These are phyloP conservation scores for Domatiomyces catenatus DNA, from an alignment of 2,329 filamentous ascomycete species.

Conservation along the genomic window DNA sequence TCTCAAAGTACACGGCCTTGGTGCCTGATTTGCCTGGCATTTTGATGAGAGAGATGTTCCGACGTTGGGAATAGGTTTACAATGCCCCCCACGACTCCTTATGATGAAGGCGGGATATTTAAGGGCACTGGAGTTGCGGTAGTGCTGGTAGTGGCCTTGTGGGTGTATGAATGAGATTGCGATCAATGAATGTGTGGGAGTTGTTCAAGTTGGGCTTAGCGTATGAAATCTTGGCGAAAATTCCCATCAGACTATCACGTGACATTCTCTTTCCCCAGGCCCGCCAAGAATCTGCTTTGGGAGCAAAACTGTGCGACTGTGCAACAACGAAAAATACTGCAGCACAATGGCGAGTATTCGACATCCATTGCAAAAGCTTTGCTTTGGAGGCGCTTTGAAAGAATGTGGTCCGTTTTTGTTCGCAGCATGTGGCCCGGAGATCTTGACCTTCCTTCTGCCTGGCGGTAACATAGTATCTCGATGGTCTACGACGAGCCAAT, in stretches of 20 bases:
- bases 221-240: conserved; percentile 2
- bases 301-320: too few relatives aligned
- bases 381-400: conserved; percentile 21
- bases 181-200: neutral
- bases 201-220: neutral
- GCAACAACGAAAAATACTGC: conserved; percentile 13
- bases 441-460: conserved; percentile 49
- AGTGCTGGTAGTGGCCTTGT: neutral
- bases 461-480: neutral
- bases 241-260: too few relatives aligned
- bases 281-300: too few relatives aligned
- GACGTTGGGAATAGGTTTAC: neutral
- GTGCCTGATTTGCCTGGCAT: conserved; percentile 93
- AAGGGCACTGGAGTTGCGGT: conserved; percentile 44
- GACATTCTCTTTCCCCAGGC: too few relatives aligned
- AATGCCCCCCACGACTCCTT: conserved; percentile 99
- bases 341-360: conserved; percentile 18
- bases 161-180: neutral
- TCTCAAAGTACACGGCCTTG: conserved; percentile 98
- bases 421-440: conserved; percentile 55
- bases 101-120: conserved; percentile 94
- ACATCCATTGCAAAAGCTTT: conserved; percentile 50
- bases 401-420: conserved; percentile 41
- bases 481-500: neutral
- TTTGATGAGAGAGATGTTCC: conserved; percentile 69